phyloP scores from a whole-genome alignment of 2,329 filamentous ascomycete genomes.

The Hypoxylon sp. region DNA sequence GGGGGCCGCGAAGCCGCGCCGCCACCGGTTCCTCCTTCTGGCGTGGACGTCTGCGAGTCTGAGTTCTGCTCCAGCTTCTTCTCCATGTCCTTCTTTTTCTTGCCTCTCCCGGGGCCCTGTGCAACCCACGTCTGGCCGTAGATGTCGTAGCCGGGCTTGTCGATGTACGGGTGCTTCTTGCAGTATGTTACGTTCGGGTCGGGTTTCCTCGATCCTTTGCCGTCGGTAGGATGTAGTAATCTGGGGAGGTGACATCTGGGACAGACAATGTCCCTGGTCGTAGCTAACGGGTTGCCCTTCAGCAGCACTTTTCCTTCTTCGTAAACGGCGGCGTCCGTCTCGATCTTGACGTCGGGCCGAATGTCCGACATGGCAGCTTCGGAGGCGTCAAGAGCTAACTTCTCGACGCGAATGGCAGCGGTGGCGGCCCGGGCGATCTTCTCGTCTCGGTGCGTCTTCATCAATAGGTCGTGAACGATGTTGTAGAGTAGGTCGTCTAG shows the following conservation, averaged over 20 bases:
- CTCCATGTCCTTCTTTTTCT: slow-evolving; percentile 83
- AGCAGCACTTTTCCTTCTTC: slow-evolving; percentile 75
- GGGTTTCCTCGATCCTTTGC: slow-evolving; percentile 73
- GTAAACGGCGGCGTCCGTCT: slow-evolving; percentile 76
- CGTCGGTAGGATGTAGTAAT: slow-evolving; percentile 77
- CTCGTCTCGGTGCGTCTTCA: slow-evolving; percentile 81
- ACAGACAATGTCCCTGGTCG: slow-evolving; percentile 77
- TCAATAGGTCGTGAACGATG: slow-evolving; percentile 78
- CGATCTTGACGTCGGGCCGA: slow-evolving; percentile 67
- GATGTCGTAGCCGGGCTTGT: slow-evolving; percentile 81
- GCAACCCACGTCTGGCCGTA: slow-evolving; percentile 85
- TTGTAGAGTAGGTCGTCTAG: slow-evolving; percentile 82
- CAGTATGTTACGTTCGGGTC: slow-evolving; percentile 79
- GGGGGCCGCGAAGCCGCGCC: slow-evolving; percentile 59
- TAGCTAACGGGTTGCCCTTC: slow-evolving; percentile 78
- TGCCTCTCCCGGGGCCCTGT: slow-evolving; percentile 75
- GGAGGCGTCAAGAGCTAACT: slow-evolving; percentile 67
- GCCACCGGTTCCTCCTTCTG: slow-evolving; percentile 58
- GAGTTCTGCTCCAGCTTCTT: slow-evolving; percentile 61
- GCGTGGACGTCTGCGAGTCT: slow-evolving; percentile 57
- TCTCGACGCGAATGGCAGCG: slow-evolving; percentile 73
- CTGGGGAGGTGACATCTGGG: slow-evolving; percentile 79
- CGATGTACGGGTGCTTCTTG: slow-evolving; percentile 81
- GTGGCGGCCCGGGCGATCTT: slow-evolving; percentile 78
- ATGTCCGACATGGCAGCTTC: slow-evolving; percentile 65